A percentile compares a stretch with the other conserved stretches of the same genome.
These are phyloP conservation scores for Dendrostoma leiphaemia DNA, from an alignment of 2,329 filamentous ascomycete genomes.

Conservation along the genomic window DNA sequence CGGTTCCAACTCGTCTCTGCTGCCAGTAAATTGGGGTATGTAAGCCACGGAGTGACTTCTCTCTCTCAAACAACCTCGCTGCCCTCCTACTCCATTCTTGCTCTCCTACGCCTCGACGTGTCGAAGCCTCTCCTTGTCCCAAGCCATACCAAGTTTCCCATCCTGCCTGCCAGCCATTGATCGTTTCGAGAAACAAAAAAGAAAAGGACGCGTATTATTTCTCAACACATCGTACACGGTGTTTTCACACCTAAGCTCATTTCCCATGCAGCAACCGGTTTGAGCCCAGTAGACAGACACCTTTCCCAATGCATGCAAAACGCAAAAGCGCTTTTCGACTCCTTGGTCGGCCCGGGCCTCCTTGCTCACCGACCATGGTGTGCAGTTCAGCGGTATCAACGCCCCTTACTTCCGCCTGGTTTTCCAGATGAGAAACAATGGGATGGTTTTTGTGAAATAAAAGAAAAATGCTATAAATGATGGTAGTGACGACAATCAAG, in stretches of 20 bases:
- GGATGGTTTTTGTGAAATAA: not conserved
- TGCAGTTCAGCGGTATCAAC: constrained; percentile 14
- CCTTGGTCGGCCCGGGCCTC: constrained; percentile 2
- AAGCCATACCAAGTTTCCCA: constrained; percentile 2
- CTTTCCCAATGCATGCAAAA: constrained; percentile 20
- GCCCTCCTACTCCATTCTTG: not conserved
- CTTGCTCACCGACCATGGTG: not conserved
- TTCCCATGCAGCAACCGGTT: constrained; percentile 15
- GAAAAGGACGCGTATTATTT: constrained; percentile 8
- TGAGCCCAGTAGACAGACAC: constrained; percentile 15
- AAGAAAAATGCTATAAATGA: constrained; percentile 5
- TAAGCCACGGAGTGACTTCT: not conserved
- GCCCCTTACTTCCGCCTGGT: not conserved
- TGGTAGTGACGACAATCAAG: not conserved
- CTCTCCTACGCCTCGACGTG: not conserved
- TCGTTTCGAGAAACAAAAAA: not conserved
- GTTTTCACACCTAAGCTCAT: constrained; percentile 9
- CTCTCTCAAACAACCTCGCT: not conserved
- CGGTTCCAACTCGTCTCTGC: constrained; percentile 6
- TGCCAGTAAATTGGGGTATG: constrained; percentile 1
- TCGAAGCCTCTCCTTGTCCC: constrained; percentile 1
- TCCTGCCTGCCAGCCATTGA: constrained; percentile 2
- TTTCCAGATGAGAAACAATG: constrained; percentile 1
- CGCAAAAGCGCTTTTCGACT: constrained; percentile 18
- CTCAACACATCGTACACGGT: constrained; percentile 20